phyloP scores from a whole-genome alignment of 1,284 basidiomycete species.

The Cystobasidium sp. region DNA sequence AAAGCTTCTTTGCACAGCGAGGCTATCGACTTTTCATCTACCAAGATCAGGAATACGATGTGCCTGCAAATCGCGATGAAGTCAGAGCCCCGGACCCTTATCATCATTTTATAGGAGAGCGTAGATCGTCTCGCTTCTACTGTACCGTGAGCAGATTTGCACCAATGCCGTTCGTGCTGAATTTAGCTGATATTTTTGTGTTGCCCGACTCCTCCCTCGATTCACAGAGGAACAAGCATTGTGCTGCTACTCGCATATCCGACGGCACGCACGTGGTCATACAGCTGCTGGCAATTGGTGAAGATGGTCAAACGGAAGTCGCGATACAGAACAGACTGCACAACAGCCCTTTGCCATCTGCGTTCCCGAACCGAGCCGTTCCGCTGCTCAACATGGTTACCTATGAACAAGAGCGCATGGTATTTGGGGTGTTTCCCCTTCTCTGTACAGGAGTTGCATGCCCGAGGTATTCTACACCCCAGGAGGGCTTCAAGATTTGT shows the following conservation, averaged over 20 bases:
- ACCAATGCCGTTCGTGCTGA: too few species aligned
- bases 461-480: background rate
- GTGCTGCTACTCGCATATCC: background rate
- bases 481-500: background rate
- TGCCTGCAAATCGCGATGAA: background rate
- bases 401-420: slow-evolving; percentile 7
- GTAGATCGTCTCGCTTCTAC: background rate
- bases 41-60: background rate
- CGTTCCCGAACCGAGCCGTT: background rate
- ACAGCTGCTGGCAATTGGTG: slow-evolving; percentile 2
- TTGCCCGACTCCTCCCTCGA: too few species aligned
- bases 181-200: too few species aligned
- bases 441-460: background rate
- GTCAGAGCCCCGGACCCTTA: background rate
- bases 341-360: background rate
- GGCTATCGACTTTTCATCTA: background rate
- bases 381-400: background rate
- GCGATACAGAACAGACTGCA: background rate
- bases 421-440: slow-evolving; percentile 2
- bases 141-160: background rate
- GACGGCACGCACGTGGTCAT: background rate
- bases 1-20: background rate
- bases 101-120: background rate
- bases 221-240: background rate
- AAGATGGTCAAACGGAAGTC: slow-evolving; percentile 1